Evolutionary conservation across 1,139 yeast genomes (phyloP).

Genomic region (Williopsis jadinii): DNA sequence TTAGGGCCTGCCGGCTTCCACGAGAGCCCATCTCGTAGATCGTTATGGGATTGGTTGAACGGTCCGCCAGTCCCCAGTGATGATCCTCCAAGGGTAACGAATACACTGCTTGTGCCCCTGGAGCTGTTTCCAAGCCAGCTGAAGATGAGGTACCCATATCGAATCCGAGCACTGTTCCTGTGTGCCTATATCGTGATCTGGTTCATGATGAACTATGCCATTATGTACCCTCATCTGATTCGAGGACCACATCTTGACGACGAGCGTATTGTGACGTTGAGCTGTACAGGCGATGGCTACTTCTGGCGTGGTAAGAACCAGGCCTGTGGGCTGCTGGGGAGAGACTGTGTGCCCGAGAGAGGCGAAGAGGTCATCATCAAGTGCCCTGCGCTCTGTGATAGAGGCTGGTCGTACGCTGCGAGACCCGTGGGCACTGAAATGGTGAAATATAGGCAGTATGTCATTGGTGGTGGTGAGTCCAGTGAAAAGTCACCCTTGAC

Average conservation of each 20-base stretch:
- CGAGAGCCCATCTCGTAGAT: too few species aligned
- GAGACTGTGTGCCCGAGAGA: slow-evolving; percentile 42
- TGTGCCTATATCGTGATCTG: slow-evolving; percentile 14
- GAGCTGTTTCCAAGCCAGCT: slow-evolving; percentile 41
- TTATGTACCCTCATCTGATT: slow-evolving; percentile 23
- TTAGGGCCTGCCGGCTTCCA: too few species aligned
- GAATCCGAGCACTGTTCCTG: slow-evolving; percentile 28
- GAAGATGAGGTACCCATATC: slow-evolving; percentile 25
- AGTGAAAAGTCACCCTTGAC: slow-evolving; percentile 28
- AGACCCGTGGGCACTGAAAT: slow-evolving; percentile 65
- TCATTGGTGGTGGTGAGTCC: slow-evolving; percentile 65
- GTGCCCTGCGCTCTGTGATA: slow-evolving; percentile 86
- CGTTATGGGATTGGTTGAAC: slow-evolving; percentile 5
- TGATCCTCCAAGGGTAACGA: slow-evolving; percentile 34
- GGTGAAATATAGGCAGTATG: slow-evolving; percentile 64
- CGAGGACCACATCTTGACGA: slow-evolving; percentile 22
- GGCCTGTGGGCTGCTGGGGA: slow-evolving; percentile 69
- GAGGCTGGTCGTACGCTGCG: slow-evolving; percentile 73
- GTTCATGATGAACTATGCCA: slow-evolving; percentile 6
- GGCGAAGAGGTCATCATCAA: slow-evolving; percentile 53
- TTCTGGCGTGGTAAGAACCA: slow-evolving; percentile 75
- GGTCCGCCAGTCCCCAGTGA: slow-evolving; percentile 50
- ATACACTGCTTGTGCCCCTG: slow-evolving; percentile 23
- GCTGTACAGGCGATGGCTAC: slow-evolving; percentile 36
- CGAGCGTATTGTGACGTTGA: slow-evolving; percentile 27